phyloP scores from a whole-genome alignment of 2,329 filamentous ascomycete species.

The Penicillium verrucosum region DNA sequence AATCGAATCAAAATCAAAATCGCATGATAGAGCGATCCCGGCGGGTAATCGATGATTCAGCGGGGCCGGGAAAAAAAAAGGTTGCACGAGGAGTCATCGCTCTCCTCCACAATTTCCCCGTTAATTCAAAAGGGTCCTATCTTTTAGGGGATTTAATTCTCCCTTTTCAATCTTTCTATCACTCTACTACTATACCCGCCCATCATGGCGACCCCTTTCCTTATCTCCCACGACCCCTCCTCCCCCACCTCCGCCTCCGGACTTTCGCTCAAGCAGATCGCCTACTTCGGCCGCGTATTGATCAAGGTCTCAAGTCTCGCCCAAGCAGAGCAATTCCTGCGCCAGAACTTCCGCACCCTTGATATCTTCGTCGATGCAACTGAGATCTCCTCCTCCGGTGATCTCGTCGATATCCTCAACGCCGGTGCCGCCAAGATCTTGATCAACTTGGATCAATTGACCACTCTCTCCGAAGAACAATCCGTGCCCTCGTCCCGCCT shows the following conservation, averaged over 20 bases:
- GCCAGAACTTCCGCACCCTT: conserved; percentile 54
- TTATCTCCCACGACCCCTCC: conserved; percentile 43
- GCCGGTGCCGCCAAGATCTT: conserved; percentile 82
- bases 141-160: conserved; percentile 18
- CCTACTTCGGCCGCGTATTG: conserved; percentile 59
- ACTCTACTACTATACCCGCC: background rate
- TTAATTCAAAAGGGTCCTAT: background rate
- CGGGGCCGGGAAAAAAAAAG: conserved; percentile 17
- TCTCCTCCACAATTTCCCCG: background rate
- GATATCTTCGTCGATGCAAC: conserved; percentile 75
- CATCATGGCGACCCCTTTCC: conserved; percentile 43
- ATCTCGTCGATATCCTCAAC: conserved; percentile 78
- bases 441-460: conserved; percentile 67
- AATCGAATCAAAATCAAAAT: background rate
- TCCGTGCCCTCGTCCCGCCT: conserved; percentile 55
- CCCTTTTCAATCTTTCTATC: background rate
- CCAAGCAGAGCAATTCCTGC: conserved; percentile 51
- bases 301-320: conserved; percentile 46
- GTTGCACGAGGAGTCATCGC: conserved; percentile 19
- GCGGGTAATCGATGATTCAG: conserved; percentile 18
- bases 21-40: background rate
- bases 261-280: conserved; percentile 52
- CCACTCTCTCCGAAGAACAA: conserved; percentile 50
- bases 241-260: conserved; percentile 50
- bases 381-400: conserved; percentile 63